Conservation (phyloP, 129 eudicot species). For the Daucus carota region DNA sequence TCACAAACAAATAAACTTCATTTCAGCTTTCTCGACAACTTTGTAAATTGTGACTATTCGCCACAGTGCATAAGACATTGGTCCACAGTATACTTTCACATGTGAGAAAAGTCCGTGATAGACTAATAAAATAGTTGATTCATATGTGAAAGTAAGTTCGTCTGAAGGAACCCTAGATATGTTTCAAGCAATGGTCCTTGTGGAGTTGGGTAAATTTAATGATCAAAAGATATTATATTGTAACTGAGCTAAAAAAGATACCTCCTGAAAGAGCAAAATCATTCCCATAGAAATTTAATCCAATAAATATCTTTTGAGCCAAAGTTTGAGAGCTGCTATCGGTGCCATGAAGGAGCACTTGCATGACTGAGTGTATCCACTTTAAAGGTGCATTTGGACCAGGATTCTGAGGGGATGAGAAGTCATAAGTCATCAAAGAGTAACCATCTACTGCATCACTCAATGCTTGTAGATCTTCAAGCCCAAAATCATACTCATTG, state of each 20-base stretch:
- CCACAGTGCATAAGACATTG: neutral
- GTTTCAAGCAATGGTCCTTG: neutral
- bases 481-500: constrained; percentile 75
- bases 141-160: neutral
- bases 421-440: constrained; percentile 98
- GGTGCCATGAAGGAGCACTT: constrained; percentile 40
- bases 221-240: neutral
- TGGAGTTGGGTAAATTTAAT: neutral
- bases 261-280: constrained; percentile 74
- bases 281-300: constrained; percentile 87
- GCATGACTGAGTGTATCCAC: constrained; percentile 67
- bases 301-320: constrained; percentile 66
- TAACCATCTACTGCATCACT: constrained; percentile 77
- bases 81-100: neutral
- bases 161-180: neutral
- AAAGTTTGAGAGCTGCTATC: constrained; percentile 23
- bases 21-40: neutral
- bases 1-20: neutral
- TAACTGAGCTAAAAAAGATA: constrained; percentile 13
- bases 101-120: neutral
- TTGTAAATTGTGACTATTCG: neutral
- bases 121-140: neutral
- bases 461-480: constrained; percentile 62
- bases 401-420: constrained; percentile 79
- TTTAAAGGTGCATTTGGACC: constrained; percentile 96